Conservation (phyloP, 768 basidiomycete genomes). For the Leccinellum albellum region DNA sequence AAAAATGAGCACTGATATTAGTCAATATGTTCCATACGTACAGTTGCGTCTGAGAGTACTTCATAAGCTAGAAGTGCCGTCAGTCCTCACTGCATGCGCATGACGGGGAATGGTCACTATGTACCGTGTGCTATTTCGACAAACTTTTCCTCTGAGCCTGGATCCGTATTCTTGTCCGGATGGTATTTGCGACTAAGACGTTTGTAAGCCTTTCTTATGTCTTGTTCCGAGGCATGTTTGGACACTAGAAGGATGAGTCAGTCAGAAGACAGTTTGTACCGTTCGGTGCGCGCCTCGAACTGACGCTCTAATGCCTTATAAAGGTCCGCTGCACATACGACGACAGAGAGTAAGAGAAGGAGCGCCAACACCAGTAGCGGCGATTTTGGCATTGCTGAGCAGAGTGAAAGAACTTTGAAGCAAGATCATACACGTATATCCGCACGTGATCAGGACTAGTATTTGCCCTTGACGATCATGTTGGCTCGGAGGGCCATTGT, state of each 20-base stretch:
- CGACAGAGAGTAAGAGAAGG: slow-evolving; percentile 28
- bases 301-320: slow-evolving; percentile 82
- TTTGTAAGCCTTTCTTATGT: slow-evolving; percentile 91
- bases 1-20: slow-evolving; percentile 2
- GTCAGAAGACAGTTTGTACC: slow-evolving; percentile 16
- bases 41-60: slow-evolving; percentile 82
- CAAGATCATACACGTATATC: slow-evolving; percentile 28
- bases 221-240: slow-evolving; percentile 77
- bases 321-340: slow-evolving; percentile 57
- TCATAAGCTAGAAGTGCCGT: slow-evolving; percentile 68
- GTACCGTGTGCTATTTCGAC: slow-evolving; percentile 89
- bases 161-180: slow-evolving; percentile 92
- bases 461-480: slow-evolving; percentile 12
- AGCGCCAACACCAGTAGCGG: slow-evolving; percentile 29
- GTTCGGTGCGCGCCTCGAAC: slow-evolving; percentile 38
- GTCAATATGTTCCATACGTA: slow-evolving; percentile 33
- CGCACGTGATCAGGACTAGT: slow-evolving; percentile 25
- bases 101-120: slow-evolving; percentile 19
- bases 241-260: slow-evolving; percentile 44
- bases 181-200: slow-evolving; percentile 84
- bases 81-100: slow-evolving; percentile 1
- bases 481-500: slow-evolving; percentile 4
- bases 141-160: slow-evolving; percentile 78
- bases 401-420: neutral
- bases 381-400: slow-evolving; percentile 23